Evolutionary conservation across 2,329 filamentous ascomycete genomes (phyloP), one percentile per base, ranked within the genome.

Genomic region (Harringtonia lauricola): DNA sequence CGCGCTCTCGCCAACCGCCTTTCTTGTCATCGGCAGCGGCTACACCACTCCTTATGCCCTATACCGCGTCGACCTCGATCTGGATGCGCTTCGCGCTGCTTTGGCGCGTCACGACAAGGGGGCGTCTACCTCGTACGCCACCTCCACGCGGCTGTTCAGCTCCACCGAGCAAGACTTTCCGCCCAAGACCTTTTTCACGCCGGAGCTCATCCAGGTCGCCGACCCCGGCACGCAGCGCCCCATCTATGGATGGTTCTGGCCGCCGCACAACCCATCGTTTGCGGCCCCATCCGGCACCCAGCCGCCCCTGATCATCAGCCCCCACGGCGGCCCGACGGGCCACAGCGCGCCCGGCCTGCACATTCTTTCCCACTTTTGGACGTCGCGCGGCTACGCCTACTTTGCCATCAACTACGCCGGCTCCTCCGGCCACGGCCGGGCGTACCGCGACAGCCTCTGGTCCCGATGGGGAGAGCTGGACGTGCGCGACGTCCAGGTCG

Each of bases 281-380:
- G 43, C 50, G 1, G 63, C 59, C 0, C 64, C 65, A 0, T 51
- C 54, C 0, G 60, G 55, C 1, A 55, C 56, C 0, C 60, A 63
- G 0, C 72, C 71, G 1, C 71, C 73, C 1, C 57, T 74, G 1
- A 66, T 77, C 21, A 59, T 76, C 38, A 59, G 57, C 3, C 61
- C 66, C 0, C 73, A 77, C 30, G 73, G 72, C 6, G 74, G 72
- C 0, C 73, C 65, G n/a, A 76, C 67, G 1, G 56, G 57, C 2
- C 63, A 66, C 42, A 59, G 57, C 0, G 58, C 63, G 1, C 63
- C 66, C 0, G 69, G 69, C 0, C 58, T 77, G 0, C 56, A 60
- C 13, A 55, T 73, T 8, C 54, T 58, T 18, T 62, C 60, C 3
- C 73, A 77, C 51, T 75, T 71, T 51, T 74, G 67, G 50, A 75